A percentile compares a stretch with the other conserved stretches of the same genome.
Conservation (phyloP, 2,329 filamentous ascomycete genomes). For the Zasmidium cellare region DNA sequence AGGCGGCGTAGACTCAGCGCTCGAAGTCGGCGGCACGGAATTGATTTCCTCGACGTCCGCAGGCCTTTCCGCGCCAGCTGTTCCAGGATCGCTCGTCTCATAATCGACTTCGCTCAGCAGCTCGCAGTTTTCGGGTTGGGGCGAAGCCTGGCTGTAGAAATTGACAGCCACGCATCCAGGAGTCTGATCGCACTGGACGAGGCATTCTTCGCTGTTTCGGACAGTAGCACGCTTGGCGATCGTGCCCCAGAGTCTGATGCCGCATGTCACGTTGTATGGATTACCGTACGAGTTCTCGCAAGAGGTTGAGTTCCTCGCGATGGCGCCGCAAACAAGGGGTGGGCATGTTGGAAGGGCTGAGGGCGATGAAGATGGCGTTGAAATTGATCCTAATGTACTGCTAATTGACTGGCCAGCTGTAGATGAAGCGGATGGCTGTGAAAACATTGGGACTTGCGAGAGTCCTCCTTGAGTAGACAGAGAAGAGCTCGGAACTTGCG, state of each 20-base stretch:
- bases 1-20: background rate
- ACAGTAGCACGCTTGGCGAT: slow-evolving; percentile 9
- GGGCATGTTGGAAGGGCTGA: slow-evolving; percentile 1
- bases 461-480: background rate
- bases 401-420: background rate
- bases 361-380: background rate
- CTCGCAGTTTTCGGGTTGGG: slow-evolving; percentile 11
- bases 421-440: background rate
- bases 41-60: slow-evolving; percentile 7
- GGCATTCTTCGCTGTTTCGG: slow-evolving; percentile 7
- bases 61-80: slow-evolving; percentile 6
- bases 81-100: slow-evolving; percentile 1
- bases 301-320: slow-evolving; percentile 7
- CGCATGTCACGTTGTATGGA: slow-evolving; percentile 14
- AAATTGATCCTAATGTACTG: background rate
- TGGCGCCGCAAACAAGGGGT: slow-evolving; percentile 4
- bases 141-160: slow-evolving; percentile 3
- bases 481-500: too few species aligned
- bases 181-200: slow-evolving; percentile 8
- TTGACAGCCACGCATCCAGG: slow-evolving; percentile 13
- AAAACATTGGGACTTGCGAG: background rate
- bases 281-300: slow-evolving; percentile 17
- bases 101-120: slow-evolving; percentile 8
- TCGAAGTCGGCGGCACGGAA: slow-evolving; percentile 2
- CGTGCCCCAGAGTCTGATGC: background rate